Evolutionary conservation across 768 basidiomycete genomes (phyloP), one percentile per base, ranked within the genome.

Genomic region (Mycena venus): DNA sequence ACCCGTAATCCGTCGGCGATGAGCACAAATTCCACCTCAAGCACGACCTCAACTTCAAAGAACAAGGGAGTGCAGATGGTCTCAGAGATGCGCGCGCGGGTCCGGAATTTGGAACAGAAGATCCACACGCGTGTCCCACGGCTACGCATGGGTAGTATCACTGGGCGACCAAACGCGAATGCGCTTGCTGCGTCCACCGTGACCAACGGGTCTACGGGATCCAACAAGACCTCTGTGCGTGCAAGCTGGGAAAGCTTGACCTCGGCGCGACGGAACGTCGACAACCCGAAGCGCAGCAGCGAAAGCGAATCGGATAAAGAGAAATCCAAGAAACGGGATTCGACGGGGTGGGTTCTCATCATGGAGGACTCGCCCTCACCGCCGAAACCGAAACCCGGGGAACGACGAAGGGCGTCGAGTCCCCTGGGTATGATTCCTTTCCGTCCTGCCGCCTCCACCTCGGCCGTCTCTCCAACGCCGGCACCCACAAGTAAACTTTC

Each of bases 21-120:
- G 38, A 85, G 84, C 49, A 86, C 86, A 32, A 85, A 83, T 60
- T 85, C 87, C 17, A 85, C 80, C 44, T 80, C 85, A 27, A 87
- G 87, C 66, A 89, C 89, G 4, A 84, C 90, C 15, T 89, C 94
- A 6, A 94, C 90, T 17, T 89, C 94, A 5, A 94, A 88, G 85
- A 95, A 90, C 81, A 94, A 92, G 81, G 95, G 95, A 31, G 94
- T 96, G 4, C 95, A 96, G 79, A 96, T 97, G 96, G 95, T 96
- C 7, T 93, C 94, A 27, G 96, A 96, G 81, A 95, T 97, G 93
- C 91, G 96, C 49, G 95, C 94, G 44, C 89, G 94, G 63, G 95
- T 96, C 34, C 91, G 88, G 79, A 94, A 92, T 77, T 84, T 96
- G 44, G 94, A 96, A 79, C 94, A 95, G 84, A 95, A 94, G 83